Percentiles rank a stretch among this genome's conserved stretches.
Conservation (phyloP, 1,284 basidiomycete genomes). For the Apiotrichum gamsii region DNA sequence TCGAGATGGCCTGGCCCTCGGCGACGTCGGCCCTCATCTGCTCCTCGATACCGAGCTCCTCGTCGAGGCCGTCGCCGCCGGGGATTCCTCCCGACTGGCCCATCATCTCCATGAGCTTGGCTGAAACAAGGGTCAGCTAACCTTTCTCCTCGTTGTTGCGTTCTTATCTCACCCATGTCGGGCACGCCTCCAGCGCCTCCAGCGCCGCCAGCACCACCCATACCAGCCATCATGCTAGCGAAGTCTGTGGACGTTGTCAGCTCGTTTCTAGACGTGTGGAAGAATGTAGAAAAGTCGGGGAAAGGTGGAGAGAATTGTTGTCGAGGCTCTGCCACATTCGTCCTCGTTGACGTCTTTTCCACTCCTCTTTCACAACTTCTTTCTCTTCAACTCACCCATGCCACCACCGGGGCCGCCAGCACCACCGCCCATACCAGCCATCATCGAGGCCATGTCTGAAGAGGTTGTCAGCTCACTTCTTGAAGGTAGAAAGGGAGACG, state of each 20-base stretch:
- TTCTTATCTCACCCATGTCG: no score
- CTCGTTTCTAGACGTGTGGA: no score
- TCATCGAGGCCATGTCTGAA: slow-evolving; percentile 9
- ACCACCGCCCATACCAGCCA: slow-evolving; percentile 38
- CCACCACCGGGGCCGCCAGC: slow-evolving; percentile 29
- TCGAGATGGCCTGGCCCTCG: slow-evolving; percentile 22
- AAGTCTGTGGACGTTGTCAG: no score
- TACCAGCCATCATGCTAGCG: slow-evolving; percentile 47
- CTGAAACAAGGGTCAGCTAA: slow-evolving; percentile 5
- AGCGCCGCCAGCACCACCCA: slow-evolving; percentile 33
- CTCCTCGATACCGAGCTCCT: slow-evolving; percentile 49
- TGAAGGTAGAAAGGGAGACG: no score
- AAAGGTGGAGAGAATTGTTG: no score
- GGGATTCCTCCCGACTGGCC: slow-evolving; percentile 37
- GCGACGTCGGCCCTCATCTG: slow-evolving; percentile 55
- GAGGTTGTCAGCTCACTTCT: no score
- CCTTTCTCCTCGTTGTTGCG: neutral
- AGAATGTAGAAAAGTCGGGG: no score
- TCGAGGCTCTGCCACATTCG: no score
- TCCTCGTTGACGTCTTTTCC: no score
- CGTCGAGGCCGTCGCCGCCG: slow-evolving; percentile 38
- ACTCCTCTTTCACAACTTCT: no score
- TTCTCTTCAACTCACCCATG: no score
- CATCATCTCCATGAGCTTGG: slow-evolving; percentile 47
- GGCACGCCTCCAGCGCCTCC: slow-evolving; percentile 44